Percentiles rank a stretch among this genome's conserved stretches.
These are phyloP conservation scores for Pyrus hybrid DNA, from an alignment of 331 rosid species.

Conservation along the genomic window DNA sequence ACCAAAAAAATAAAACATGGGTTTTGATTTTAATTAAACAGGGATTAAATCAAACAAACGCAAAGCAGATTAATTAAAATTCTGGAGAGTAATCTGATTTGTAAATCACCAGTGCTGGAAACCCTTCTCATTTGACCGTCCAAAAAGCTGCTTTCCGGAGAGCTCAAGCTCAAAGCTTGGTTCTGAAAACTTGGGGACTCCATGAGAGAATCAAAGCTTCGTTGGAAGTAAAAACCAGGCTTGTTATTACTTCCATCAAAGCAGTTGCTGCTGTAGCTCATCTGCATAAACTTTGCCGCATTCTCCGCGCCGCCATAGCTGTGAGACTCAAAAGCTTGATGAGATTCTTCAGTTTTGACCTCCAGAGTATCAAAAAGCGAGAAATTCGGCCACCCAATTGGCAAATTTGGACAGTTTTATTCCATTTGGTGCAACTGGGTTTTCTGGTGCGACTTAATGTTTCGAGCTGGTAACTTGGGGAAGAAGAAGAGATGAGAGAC, in stretches of 20 bases:
- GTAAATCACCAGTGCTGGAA: constrained; percentile 77
- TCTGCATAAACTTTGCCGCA: constrained; percentile 49
- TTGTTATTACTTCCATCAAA: too few species aligned
- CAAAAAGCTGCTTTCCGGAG: constrained; percentile 40
- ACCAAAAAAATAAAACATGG: neutral
- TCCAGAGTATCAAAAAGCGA: constrained; percentile 25
- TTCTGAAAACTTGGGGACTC: constrained; percentile 34
- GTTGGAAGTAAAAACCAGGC: constrained; percentile 11
- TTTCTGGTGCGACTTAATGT: constrained; percentile 26
- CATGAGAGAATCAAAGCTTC: constrained; percentile 29
- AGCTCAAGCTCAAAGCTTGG: constrained; percentile 21
- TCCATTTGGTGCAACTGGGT: constrained; percentile 12
- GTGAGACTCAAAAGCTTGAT: constrained; percentile 33
- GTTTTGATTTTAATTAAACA: neutral
- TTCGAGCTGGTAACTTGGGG: constrained; percentile 39
- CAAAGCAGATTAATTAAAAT: neutral
- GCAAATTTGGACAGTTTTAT: neutral
- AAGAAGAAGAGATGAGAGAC: constrained; percentile 31
- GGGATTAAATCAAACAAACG: too few species aligned
- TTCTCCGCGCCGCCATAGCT: constrained; percentile 38
- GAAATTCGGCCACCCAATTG: constrained; percentile 27
- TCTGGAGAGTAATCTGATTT: constrained; percentile 26
- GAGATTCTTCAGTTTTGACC: constrained; percentile 47
- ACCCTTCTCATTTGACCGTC: constrained; percentile 46
- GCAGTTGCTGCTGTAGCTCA: constrained; percentile 56